These are phyloP conservation scores for Teunomyces atbi DNA, from an alignment of 805 yeast species.

Conservation along the genomic window DNA sequence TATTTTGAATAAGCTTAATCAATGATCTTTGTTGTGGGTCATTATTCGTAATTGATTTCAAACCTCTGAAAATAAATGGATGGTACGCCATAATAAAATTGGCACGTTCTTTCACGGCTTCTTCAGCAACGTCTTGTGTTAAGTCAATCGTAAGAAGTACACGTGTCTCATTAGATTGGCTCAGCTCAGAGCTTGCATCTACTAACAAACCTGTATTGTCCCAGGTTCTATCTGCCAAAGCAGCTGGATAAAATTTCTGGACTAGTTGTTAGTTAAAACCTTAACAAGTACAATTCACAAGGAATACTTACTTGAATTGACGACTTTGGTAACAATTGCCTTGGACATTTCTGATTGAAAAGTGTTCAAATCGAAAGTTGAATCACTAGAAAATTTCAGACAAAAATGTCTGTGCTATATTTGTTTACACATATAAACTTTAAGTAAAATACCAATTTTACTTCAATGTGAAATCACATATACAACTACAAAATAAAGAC, in stretches of 20 bases:
- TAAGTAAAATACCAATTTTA: no score
- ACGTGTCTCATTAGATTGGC: constrained; percentile 17
- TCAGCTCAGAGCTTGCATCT: constrained; percentile 50
- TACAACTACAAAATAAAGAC: no score
- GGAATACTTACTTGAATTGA: constrained; percentile 35
- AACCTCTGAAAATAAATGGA: constrained; percentile 89
- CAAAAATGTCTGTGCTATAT: background rate
- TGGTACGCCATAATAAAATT: constrained; percentile 78
- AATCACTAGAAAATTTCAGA: background rate
- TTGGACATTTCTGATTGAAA: constrained; percentile 31
- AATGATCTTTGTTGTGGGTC: constrained; percentile 85
- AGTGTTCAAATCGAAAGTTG: background rate
- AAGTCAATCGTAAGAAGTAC: constrained; percentile 78
- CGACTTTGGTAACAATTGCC: constrained; percentile 41
- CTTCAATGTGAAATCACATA: no score
- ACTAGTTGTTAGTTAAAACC: constrained; percentile 32
- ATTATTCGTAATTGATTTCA: constrained; percentile 60
- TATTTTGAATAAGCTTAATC: constrained; percentile 65
- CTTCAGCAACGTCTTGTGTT: constrained; percentile 79
- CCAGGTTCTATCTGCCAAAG: constrained; percentile 86
- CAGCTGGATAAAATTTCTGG: constrained; percentile 75
- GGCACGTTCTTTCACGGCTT: constrained; percentile 60
- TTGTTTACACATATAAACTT: background rate
- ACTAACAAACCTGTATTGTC: constrained; percentile 92
- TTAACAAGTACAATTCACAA: constrained; percentile 21